Evolutionary conservation across 176 grass and related monocot genomes (phyloP), one percentile per base, ranked within the genome.

Genomic region (Avena atlantica): DNA sequence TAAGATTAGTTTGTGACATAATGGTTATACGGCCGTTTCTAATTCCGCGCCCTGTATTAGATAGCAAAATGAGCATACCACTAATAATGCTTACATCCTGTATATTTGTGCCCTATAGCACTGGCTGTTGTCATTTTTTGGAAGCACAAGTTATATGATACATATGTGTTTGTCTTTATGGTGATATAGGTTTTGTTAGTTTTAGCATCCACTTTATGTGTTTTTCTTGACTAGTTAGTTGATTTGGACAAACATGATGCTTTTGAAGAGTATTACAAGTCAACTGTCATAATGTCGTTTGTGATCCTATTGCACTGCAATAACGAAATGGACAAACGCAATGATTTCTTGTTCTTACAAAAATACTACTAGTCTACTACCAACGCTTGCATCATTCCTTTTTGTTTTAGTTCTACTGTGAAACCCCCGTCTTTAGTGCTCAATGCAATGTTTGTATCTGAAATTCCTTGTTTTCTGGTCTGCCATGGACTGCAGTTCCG

Each of bases 401-500:
- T 23, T 27, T 64, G 23, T 27, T 57, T 57, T 57, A 57, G 55
- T 57, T 57, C 13, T 16, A 57, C 53, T 55, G 52, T 55, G 14
- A 55, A 55, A 24, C 9, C n/a, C 4, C 59, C 24, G 9, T 62
- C 59, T 27, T 29, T 12, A 62, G n/a, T 61, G 9, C 59, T 24
- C 60, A 25, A 20, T 80, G 12, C 27, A 52, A 63, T 73, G 58
- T 16, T 75, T 63, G 47, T 24, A 67, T 9, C 67, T 74, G 21
- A 9, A 75, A 21, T 23, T 74, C 52, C 23, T 5, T 86, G 19
- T 81, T 44, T 27, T 56, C 75, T 87, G 72, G 79, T 79, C 73
- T 19, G 16, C 52, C 37, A 90, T 90, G 91, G 77, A 85, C 6
- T 81, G 66, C 66, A 88, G 78, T 61, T 90, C 88, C 1, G 73